These are phyloP conservation scores for Microdochium paspali DNA, from an alignment of 2,329 filamentous ascomycete species.

Conservation along the genomic window DNA sequence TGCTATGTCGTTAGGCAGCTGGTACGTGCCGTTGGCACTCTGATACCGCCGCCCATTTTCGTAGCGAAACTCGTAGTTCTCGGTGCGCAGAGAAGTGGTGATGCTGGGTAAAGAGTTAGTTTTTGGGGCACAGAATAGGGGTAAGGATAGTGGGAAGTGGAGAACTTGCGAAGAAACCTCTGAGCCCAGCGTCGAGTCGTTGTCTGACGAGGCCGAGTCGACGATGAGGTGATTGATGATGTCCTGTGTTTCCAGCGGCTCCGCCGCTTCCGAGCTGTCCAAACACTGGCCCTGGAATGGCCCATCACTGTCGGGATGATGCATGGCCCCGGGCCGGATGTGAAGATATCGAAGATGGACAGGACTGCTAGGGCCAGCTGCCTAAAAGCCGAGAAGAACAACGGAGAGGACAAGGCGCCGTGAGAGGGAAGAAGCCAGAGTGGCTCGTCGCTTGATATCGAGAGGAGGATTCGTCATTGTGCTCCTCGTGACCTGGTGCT, in stretches of 20 bases:
- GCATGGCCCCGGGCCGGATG: too few relatives aligned
- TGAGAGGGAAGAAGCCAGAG: too few relatives aligned
- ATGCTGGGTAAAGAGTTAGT: slow-evolving; percentile 2
- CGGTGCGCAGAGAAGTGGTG: slow-evolving; percentile 7
- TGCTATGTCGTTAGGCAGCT: slow-evolving; percentile 9
- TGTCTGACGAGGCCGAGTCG: slow-evolving; percentile 7
- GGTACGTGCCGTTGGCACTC: slow-evolving; percentile 8
- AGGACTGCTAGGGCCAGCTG: too few relatives aligned
- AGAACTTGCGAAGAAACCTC: slow-evolving; percentile 9
- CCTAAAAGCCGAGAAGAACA: too few relatives aligned
- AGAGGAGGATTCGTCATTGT: too few relatives aligned
- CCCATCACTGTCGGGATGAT: too few relatives aligned
- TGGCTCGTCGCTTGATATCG: too few relatives aligned
- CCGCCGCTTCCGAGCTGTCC: background rate
- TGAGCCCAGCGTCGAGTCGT: slow-evolving; percentile 9
- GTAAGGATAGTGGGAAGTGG: background rate
- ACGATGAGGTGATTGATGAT: slow-evolving; percentile 7
- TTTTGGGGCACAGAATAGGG: background rate
- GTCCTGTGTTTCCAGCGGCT: background rate
- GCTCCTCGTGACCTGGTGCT: too few relatives aligned
- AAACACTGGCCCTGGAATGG: too few relatives aligned
- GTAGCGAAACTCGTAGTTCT: slow-evolving; percentile 7
- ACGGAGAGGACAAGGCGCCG: too few relatives aligned
- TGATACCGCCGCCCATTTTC: slow-evolving; percentile 10
- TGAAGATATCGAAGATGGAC: too few relatives aligned